Conservation (phyloP, 495 filamentous ascomycete genomes). For the Podospora pseudopauciseta region DNA sequence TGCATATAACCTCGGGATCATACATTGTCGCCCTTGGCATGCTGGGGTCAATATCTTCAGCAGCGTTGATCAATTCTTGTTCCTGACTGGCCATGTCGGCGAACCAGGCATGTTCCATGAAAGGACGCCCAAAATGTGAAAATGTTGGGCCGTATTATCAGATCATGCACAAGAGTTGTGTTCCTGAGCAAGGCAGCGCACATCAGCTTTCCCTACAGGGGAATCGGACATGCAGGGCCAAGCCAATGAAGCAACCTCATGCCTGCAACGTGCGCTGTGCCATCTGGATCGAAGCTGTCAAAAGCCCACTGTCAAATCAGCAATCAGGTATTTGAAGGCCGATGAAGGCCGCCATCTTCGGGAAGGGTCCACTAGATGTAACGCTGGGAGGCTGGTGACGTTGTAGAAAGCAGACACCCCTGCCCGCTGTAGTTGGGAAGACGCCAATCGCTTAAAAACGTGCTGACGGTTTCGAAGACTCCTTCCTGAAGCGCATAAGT, state of each 20-base stretch:
- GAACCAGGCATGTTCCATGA: neutral
- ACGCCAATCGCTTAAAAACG: neutral
- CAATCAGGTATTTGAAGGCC: neutral
- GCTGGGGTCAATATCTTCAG: neutral
- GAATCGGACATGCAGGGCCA: neutral
- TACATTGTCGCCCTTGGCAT: neutral
- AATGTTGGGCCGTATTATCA: neutral
- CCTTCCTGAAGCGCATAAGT: neutral
- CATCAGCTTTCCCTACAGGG: neutral
- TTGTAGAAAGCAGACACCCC: neutral
- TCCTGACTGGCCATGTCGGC: neutral
- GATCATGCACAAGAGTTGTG: neutral
- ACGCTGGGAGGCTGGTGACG: neutral
- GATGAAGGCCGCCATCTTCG: neutral
- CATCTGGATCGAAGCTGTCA: neutral
- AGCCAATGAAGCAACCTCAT: neutral
- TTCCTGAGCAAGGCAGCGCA: neutral
- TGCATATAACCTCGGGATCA: neutral
- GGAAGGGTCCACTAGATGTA: neutral
- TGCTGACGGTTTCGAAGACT: neutral
- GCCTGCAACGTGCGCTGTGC: neutral
- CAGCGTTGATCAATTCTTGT: neutral
- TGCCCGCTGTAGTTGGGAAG: neutral
- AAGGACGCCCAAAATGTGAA: neutral
- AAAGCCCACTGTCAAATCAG: neutral